These are phyloP conservation scores for Hanseniaspora jakobsenii DNA, from an alignment of 805 yeast genomes.

Conservation along the genomic window DNA sequence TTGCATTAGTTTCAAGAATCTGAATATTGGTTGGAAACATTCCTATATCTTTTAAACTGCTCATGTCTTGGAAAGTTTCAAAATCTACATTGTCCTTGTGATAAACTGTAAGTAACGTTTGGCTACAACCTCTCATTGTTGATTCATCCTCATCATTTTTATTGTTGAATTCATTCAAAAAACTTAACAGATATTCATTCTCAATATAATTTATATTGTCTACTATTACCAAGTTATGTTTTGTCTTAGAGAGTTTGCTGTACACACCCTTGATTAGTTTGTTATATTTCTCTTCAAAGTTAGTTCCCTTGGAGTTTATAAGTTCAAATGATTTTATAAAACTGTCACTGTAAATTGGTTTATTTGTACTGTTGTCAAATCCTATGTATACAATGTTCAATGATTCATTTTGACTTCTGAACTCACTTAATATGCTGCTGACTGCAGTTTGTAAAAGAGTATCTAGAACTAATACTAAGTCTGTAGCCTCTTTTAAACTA, in stretches of 20 bases:
- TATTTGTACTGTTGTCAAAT: slow-evolving; percentile 45
- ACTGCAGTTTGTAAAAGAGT: slow-evolving; percentile 56
- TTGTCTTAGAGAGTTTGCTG: slow-evolving; percentile 13
- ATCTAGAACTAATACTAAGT: slow-evolving; percentile 60
- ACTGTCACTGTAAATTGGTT: slow-evolving; percentile 39
- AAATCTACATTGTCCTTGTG: slow-evolving; percentile 36
- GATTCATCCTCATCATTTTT: slow-evolving; percentile 1
- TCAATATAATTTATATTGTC: slow-evolving; percentile 14
- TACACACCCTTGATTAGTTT: slow-evolving; percentile 17
- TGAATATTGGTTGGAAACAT: slow-evolving; percentile 45
- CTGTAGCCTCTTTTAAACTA: slow-evolving; percentile 58
- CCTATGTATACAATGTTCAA: slow-evolving; percentile 36
- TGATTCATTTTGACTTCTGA: slow-evolving; percentile 34
- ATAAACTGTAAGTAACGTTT: slow-evolving; percentile 14
- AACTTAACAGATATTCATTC: slow-evolving; percentile 1
- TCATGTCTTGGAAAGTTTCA: slow-evolving; percentile 16
- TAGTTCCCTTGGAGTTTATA: neutral
- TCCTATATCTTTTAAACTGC: slow-evolving; percentile 15
- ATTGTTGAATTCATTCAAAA: neutral
- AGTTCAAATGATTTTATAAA: slow-evolving; percentile 36
- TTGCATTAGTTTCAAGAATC: slow-evolving; percentile 58
- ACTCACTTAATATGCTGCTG: slow-evolving; percentile 41
- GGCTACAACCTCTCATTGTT: slow-evolving; percentile 19
- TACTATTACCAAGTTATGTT: slow-evolving; percentile 4
- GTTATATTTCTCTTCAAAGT: slow-evolving; percentile 2